Conservation (phyloP, 2,329 filamentous ascomycete species). For the Nemania bipapillata region DNA sequence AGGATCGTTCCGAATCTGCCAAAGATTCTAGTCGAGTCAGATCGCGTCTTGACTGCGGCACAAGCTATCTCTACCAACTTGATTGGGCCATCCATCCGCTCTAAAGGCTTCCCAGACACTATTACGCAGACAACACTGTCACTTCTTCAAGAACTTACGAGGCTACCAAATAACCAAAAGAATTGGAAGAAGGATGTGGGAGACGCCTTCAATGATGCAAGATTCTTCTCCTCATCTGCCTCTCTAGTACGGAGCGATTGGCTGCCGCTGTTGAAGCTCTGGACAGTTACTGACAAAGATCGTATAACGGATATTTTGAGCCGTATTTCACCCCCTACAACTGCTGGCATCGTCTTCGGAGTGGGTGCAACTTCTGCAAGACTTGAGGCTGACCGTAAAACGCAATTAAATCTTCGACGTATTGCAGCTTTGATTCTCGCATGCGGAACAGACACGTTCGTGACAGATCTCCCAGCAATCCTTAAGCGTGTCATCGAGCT, state of each 20-base stretch:
- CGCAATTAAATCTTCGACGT: slow-evolving; percentile 87
- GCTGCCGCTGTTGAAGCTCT: slow-evolving; percentile 85
- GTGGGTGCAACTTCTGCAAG: slow-evolving; percentile 93
- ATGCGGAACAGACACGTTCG: slow-evolving; percentile 80
- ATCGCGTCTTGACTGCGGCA: slow-evolving; percentile 82
- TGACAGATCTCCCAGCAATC: slow-evolving; percentile 76
- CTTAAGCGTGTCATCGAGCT: slow-evolving; percentile 89
- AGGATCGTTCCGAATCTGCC: slow-evolving; percentile 82
- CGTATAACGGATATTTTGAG: slow-evolving; percentile 82
- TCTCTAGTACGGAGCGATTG: slow-evolving; percentile 76
- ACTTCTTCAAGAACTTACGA: slow-evolving; percentile 80
- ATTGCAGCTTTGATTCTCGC: slow-evolving; percentile 83
- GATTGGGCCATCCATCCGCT: slow-evolving; percentile 81
- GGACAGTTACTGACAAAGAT: slow-evolving; percentile 87
- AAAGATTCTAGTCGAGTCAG: slow-evolving; percentile 84
- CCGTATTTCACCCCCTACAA: slow-evolving; percentile 83
- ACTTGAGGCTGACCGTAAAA: slow-evolving; percentile 92
- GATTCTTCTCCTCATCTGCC: slow-evolving; percentile 80
- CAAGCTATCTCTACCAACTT: slow-evolving; percentile 84
- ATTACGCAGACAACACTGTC: slow-evolving; percentile 76
- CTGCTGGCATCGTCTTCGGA: slow-evolving; percentile 97
- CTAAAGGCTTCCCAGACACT: slow-evolving; percentile 87
- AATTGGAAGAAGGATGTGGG: slow-evolving; percentile 91
- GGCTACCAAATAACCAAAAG: slow-evolving; percentile 83
- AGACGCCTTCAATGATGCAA: slow-evolving; percentile 89